Evolutionary conservation across 1,139 yeast species (phyloP).

Genomic region (Pneumocystis carinii): DNA sequence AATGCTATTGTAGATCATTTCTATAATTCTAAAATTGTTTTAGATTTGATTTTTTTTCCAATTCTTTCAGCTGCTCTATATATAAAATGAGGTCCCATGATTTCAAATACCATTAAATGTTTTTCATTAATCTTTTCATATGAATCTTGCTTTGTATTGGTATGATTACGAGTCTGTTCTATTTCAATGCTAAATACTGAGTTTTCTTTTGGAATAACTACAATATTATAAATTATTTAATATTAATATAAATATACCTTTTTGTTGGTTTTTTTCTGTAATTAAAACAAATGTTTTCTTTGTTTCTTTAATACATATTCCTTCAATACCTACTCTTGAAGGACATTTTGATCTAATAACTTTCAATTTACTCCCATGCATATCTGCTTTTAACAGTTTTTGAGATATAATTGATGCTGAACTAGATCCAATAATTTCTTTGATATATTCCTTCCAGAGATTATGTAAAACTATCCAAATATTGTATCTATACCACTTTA

Average conservation of each 20-base stretch:
- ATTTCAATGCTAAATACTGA: constrained; percentile 16
- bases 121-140: constrained; percentile 14
- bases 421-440: constrained; percentile 31
- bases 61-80: constrained; percentile 70
- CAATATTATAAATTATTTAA: constrained; percentile 3
- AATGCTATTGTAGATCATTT: background rate
- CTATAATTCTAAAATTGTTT: constrained; percentile 9
- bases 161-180: constrained; percentile 2
- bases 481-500: constrained; percentile 18
- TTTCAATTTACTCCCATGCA: constrained; percentile 55
- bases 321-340: constrained; percentile 47
- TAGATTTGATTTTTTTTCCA: constrained; percentile 58
- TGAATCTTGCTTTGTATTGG: background rate
- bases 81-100: constrained; percentile 68
- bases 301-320: constrained; percentile 79
- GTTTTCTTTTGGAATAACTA: constrained; percentile 15
- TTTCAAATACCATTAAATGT: constrained; percentile 36
- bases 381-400: constrained; percentile 44
- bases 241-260: constrained; percentile 15
- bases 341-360: constrained; percentile 47
- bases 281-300: constrained; percentile 56
- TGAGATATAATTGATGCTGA: constrained; percentile 5
- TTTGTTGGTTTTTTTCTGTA: constrained; percentile 18
- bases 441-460: constrained; percentile 51
- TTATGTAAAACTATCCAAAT: constrained; percentile 38